Percentiles rank a stretch among this genome's conserved stretches.
Evolutionary conservation across 2,329 filamentous ascomycete genomes (phyloP).

Genomic region (Monilinia fructigena): DNA sequence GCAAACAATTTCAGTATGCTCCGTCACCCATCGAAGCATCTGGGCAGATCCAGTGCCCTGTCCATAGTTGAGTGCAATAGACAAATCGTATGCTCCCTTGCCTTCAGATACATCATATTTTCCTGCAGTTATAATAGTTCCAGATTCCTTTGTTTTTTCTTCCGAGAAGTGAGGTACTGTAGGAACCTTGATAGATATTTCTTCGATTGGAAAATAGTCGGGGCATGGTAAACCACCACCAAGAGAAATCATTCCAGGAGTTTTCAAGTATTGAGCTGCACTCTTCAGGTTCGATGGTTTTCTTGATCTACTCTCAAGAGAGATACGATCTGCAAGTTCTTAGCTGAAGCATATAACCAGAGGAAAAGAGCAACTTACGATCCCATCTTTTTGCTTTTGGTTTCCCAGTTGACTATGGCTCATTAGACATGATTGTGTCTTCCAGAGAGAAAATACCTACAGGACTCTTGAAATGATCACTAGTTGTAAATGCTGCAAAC

Average conservation of each 20-base stretch:
- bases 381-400: conserved; percentile 82
- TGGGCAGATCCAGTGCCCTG: conserved; percentile 84
- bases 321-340: conserved; percentile 51
- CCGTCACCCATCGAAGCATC: conserved; percentile 84
- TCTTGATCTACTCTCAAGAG: conserved; percentile 58
- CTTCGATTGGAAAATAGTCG: conserved; percentile 89
- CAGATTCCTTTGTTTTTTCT: conserved; percentile 59
- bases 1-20: conserved; percentile 91
- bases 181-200: conserved; percentile 73
- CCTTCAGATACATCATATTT: conserved; percentile 78
- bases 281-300: conserved; percentile 61
- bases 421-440: conserved; percentile 18
- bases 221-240: conserved; percentile 87
- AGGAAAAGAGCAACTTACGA: conserved; percentile 55
- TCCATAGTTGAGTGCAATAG: conserved; percentile 89
- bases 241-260: conserved; percentile 81
- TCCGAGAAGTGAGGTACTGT: conserved; percentile 68
- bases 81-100: conserved; percentile 64
- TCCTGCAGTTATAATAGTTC: conserved; percentile 63
- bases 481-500: conserved; percentile 73
- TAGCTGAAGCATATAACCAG: conserved; percentile 21
- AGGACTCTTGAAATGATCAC: conserved; percentile 79
- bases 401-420: conserved; percentile 54
- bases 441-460: conserved; percentile 46
- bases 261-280: conserved; percentile 50